A percentile compares a stretch with the other conserved stretches of the same genome.
These are phyloP conservation scores for Esteya vermicola DNA, from an alignment of 2,329 filamentous ascomycete genomes.

Conservation along the genomic window DNA sequence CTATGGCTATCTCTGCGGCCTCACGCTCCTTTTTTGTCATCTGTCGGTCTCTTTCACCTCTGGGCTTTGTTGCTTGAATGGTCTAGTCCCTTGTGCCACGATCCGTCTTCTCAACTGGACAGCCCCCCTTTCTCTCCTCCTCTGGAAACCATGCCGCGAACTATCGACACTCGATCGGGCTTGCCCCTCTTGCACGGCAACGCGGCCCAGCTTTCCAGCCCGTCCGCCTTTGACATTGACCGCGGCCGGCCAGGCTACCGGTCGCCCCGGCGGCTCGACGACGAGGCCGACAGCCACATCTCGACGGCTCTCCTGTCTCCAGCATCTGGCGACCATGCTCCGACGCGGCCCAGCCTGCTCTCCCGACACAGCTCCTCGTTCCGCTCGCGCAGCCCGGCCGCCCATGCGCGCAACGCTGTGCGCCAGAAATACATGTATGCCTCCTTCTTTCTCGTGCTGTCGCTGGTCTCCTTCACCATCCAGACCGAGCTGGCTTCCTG, in stretches of 20 bases:
- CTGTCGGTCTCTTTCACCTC: too few species aligned
- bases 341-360: background rate
- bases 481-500: conserved; percentile 95
- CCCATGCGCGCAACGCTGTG: conserved; percentile 47
- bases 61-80: too few species aligned
- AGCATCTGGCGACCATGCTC: background rate
- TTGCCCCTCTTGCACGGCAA: conserved; percentile 2
- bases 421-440: conserved; percentile 78
- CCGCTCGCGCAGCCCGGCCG: conserved; percentile 62
- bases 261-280: conserved; percentile 1
- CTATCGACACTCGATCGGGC: conserved; percentile 2
- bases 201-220: background rate
- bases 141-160: conserved; percentile 3
- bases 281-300: background rate
- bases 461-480: conserved; percentile 74
- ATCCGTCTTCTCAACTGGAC: too few species aligned
- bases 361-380: conserved; percentile 53
- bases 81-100: too few species aligned
- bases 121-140: too few species aligned
- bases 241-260: conserved; percentile 6
- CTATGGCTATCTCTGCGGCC: too few species aligned
- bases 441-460: conserved; percentile 66
- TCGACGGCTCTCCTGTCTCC: background rate
- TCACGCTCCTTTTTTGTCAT: too few species aligned
- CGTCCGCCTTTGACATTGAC: background rate